Evolutionary conservation across 208 protist genomes (phyloP).

Genomic region (Trypanosoma melophagium): DNA sequence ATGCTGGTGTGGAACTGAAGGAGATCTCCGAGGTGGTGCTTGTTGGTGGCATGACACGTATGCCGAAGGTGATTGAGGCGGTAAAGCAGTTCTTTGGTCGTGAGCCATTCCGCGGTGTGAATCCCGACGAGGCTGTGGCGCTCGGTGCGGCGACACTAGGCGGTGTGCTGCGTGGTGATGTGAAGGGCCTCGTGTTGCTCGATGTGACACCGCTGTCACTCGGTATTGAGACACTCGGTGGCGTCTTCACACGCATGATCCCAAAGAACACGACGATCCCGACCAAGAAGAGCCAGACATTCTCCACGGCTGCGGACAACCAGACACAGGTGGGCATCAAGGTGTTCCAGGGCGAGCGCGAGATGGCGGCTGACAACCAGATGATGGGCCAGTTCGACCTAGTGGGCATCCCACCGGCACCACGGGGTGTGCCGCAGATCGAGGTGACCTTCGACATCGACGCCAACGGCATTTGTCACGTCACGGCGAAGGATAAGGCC

Average conservation of each 20-base stretch:
- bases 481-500: conserved; percentile 93
- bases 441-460: conserved; percentile 99
- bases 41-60: conserved; percentile 96
- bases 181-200: conserved; percentile 78
- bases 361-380: conserved; percentile 91
- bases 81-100: conserved; percentile 94
- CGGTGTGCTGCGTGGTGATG: conserved; percentile 87
- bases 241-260: conserved; percentile 94
- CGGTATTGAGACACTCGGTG: conserved; percentile 92
- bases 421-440: conserved; percentile 96
- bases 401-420: conserved; percentile 64
- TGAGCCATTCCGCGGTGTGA: conserved; percentile 92
- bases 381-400: conserved; percentile 94
- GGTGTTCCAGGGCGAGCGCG: conserved; percentile 94
- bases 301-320: conserved; percentile 88
- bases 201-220: conserved; percentile 94
- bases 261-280: conserved; percentile 86
- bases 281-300: conserved; percentile 85
- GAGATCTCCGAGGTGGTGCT: conserved; percentile 94
- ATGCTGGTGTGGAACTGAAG: conserved; percentile 88
- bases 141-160: conserved; percentile 97
- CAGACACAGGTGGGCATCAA: conserved; percentile 90
- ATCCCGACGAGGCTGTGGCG: conserved; percentile 93
- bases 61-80: conserved; percentile 98
- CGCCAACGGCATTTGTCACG: conserved; percentile 97